Base-by-base conservation (phyloP, 768 basidiomycete species). In the Daedalea quercina region DNA sequence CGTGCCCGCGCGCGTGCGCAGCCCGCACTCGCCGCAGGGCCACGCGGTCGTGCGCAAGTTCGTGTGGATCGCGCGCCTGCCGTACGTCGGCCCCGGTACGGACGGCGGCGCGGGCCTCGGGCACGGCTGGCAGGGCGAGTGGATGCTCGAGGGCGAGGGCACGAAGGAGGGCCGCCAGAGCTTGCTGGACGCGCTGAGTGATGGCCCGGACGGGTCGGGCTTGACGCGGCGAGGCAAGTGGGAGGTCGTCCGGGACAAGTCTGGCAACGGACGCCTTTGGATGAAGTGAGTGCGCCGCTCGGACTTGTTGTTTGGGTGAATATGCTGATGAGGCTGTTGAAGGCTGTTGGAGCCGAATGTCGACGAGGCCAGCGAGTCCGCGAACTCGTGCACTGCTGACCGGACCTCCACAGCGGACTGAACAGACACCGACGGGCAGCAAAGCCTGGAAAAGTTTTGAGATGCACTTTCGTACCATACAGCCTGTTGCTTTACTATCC, bases 111-210 rank as follows among this genome's bases (percentile, higher is more conserved):
- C 31, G 67, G 75, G 67, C 28, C 69, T 85, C 22, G 82, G 85
- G 12, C 77, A 78, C n/a, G 84, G 82, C 4, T 87, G 89, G 83
- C 71, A 76, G 28, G 84, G 84, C 9, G 85, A 90, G 57, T 90
- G 89, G 87, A 70, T 87, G 13, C 70, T 90, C n/a, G 85, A 90
- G 66, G 82, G 80, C 1, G 85, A 87, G 50, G 89, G 87, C 1
- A 90, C 87, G 17, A 72, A 68, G 28, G 86, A 87, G 63, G 85
- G 84, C 4, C 71, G 77, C 43, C 73, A 78, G 63, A 63, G 70
- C 2, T 65, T 88, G 40, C 54, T 84, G n/a, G 75, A 82, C 54
- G 81, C 80, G 59, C 67, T 85, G 26, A n/a, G 12, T 62, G 67
- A 2, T 76, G 77, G 0, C 57, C 60, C 34, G 56, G 55, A 44